Evolutionary conservation across 345 rosid genomes (phyloP), one percentile per base, ranked within the genome.

Genomic region (Citrus cavaleriei): DNA sequence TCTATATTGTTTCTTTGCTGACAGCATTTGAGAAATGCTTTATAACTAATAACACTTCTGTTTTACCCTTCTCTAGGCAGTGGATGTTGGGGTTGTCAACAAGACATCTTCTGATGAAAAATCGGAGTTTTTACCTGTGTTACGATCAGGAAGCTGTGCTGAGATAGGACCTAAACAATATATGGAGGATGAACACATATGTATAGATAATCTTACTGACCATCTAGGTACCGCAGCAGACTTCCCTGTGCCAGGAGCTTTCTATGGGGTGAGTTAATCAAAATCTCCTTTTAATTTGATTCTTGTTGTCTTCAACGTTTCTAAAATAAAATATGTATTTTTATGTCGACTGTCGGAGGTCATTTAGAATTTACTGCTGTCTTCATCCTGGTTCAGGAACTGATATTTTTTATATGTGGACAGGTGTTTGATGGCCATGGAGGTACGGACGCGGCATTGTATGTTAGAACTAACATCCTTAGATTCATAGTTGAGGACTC

Each of bases 361-460:
- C 74, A 21, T 24, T 61, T 22, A 27, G 72, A 76, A 51, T 57
- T 57, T 51, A 22, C 46, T 32, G 14, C 69, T 28, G 28, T 80
- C 21, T 35, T 51, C 60, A 35, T 70, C 68, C 62, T 30, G 70
- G 25, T 46, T 34, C 16, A 24, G 67, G 76, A 63, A 76, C 66
- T 77, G 67, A 83, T 75, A 40, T 77, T 68, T 72, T 8, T 24
- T 24, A 42, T 78, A 12, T 60, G 81, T 83, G 81, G 68, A 61
- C 89, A 96, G 98, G 98, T 94, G 27, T 96, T 96, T 87, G 98
- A 96, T 74, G 99, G 99, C 72, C 99, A 96, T 24, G 99, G 98
- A 68, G 99, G 99, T 55, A 90, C 91, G 6, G 98, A 96, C 87
- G 99, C 98, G 42, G 95, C 99, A 51, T 79, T 82, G 59, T 96